These are phyloP conservation scores for Acorus calamus DNA, from an alignment of 106 monocot genomes.

Conservation along the genomic window DNA sequence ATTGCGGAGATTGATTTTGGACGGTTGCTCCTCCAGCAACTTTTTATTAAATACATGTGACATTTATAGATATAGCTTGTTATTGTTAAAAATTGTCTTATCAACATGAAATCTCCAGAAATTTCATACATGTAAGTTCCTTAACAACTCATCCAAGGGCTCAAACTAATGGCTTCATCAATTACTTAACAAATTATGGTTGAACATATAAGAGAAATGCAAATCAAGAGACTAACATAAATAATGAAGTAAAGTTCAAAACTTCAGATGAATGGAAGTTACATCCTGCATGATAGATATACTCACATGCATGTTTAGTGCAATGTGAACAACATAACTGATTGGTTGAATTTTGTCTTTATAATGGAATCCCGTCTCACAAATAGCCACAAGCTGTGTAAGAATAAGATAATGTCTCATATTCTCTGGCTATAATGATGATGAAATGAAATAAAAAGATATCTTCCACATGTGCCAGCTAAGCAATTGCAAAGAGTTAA, in stretches of 20 bases:
- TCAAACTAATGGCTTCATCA: no score
- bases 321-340: constrained; percentile 45
- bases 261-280: background rate
- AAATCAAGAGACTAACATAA: background rate
- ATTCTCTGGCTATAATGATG: background rate
- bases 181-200: no score
- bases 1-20: no score
- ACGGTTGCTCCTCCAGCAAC: no score
- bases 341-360: constrained; percentile 72
- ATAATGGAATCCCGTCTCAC: constrained; percentile 81
- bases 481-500: background rate
- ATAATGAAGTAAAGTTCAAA: background rate
- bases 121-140: no score
- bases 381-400: constrained; percentile 65
- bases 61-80: no score
- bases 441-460: background rate
- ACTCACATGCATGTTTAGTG: constrained; percentile 79
- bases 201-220: background rate
- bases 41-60: no score
- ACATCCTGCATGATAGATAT: no score
- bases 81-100: no score
- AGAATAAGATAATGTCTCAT: background rate
- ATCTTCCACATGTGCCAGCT: no score
- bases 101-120: no score
- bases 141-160: no score